Base-by-base conservation (phyloP, 345 rosid genomes). In the Trapa incisa region DNA sequence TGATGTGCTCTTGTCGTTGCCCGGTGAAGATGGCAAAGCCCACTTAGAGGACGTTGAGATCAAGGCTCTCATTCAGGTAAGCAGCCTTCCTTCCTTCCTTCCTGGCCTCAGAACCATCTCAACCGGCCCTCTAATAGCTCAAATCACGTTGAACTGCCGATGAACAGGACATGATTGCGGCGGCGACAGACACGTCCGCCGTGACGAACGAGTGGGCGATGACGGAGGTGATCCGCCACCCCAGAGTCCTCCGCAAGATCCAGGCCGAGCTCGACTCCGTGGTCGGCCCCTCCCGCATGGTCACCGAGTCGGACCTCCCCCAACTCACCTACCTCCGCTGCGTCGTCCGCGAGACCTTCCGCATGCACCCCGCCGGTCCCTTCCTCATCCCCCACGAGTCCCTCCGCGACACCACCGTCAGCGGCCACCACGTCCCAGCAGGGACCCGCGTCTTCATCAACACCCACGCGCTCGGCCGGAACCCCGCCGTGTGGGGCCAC, bases 181-280 rank as follows among this genome's bases (percentile, higher is more conserved):
- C 98, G 0, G 98, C 97, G 10, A 93, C 98, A 0, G 97, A 93
- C 17, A 93, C 98, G 1, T 93, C 98, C 5, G 97, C 96, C 1
- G 97, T 93, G 68, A 93, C 96, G 37, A 89, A 85, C 66, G 98
- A 93, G 79, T 93, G 98, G 98, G 94, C 96, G 47, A 88, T 93
- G 98, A 80, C 96, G 0, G 98, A 93, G 76, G 92, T 85, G 64
- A 88, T 93, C 41, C 88, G 81, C 71, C 87, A 93, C 67, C 97
- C 97, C 35, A 76, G 76, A 70, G 92, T 89, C 73, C 85, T 84
- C 42, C 78, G 43, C 2, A 88, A 80, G 67, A 81, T 93, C 64
- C 97, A 93, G 68, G 71, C 82, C 33, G 98, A 93, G 72, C 86
- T 93, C 0, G 96, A 93, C 60, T 47, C 56, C 5, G 68, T 86